These are phyloP conservation scores for Ramalina peruviana DNA, from an alignment of 495 filamentous ascomycete species.

Conservation along the genomic window DNA sequence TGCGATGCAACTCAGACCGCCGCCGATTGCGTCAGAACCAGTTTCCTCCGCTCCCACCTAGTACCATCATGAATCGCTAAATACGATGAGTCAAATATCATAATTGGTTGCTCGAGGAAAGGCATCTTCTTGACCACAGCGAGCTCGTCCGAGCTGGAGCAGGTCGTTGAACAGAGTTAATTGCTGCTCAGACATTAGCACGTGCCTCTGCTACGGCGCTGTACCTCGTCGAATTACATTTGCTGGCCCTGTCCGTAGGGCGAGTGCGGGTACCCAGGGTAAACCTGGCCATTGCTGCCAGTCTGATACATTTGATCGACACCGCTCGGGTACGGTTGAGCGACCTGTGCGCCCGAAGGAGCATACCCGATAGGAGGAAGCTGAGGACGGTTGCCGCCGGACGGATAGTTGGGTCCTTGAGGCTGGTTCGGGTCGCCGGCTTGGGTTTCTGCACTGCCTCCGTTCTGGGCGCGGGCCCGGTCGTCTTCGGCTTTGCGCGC, in stretches of 20 bases:
- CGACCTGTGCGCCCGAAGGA: conserved; percentile 45
- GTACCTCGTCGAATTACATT: conserved; percentile 43
- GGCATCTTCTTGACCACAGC: conserved; percentile 5
- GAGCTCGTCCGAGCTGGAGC: conserved; percentile 10
- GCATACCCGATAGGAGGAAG: conserved; percentile 81
- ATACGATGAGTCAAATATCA: conserved; percentile 13
- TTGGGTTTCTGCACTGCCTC: conserved; percentile 40
- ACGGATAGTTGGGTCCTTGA: conserved; percentile 41
- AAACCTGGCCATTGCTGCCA: conserved; percentile 55
- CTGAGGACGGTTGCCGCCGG: conserved; percentile 47
- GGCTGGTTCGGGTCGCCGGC: conserved; percentile 42
- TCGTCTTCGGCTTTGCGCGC: conserved; percentile 85
- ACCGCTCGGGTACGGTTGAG: conserved; percentile 51
- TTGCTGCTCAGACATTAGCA: conserved; percentile 2
- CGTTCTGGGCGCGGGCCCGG: conserved; percentile 54
- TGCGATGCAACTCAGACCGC: conserved; percentile 12
- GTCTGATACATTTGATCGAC: conserved; percentile 37
- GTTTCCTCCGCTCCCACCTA: conserved; percentile 19
- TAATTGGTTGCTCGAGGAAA: conserved; percentile 13
- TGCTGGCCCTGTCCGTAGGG: conserved; percentile 58
- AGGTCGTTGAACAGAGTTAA: conserved; percentile 3
- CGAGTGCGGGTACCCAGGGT: conserved; percentile 59
- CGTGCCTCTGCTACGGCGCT: conserved; percentile 1
- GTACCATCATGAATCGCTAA: conserved; percentile 9
- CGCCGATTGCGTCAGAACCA: conserved; percentile 6